Percentiles rank a stretch among this genome's conserved stretches.
Evolutionary conservation across 1,284 basidiomycete species (phyloP).

Genomic region (Pseudozyma tsukubaensis): DNA sequence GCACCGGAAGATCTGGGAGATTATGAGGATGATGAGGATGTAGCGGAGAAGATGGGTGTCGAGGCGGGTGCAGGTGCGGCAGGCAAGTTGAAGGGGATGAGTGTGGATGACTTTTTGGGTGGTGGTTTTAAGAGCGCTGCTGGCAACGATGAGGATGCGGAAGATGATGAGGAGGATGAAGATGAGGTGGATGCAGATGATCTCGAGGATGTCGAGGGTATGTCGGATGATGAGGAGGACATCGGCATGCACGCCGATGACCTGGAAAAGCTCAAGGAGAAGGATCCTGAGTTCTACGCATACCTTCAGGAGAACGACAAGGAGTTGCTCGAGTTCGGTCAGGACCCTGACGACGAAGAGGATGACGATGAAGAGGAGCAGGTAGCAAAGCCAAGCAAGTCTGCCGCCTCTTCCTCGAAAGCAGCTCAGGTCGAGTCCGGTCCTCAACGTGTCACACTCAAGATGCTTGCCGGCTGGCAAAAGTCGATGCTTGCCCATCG

Average conservation of each 20-base stretch:
- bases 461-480: constrained; percentile 85
- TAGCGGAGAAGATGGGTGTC: constrained; percentile 26
- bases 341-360: constrained; percentile 69
- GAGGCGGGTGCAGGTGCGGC: neutral
- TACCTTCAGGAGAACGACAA: constrained; percentile 95
- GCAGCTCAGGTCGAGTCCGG: constrained; percentile 27
- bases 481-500: constrained; percentile 87
- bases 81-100: constrained; percentile 53
- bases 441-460: constrained; percentile 75
- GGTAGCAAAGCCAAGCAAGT: constrained; percentile 20
- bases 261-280: constrained; percentile 89
- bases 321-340: constrained; percentile 82
- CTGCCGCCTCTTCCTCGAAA: constrained; percentile 28
- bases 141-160: constrained; percentile 42
- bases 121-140: constrained; percentile 63
- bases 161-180: constrained; percentile 52
- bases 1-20: constrained; percentile 34
- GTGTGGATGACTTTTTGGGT: constrained; percentile 65
- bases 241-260: constrained; percentile 76
- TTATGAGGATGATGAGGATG: constrained; percentile 40
- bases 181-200: constrained; percentile 47
- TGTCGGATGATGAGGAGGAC: constrained; percentile 58
- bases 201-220: constrained; percentile 58
- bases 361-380: constrained; percentile 52
- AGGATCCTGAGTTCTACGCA: constrained; percentile 98